A percentile compares a stretch with the other conserved stretches of the same genome.
Conservation (phyloP, 2,329 filamentous ascomycete genomes). For the Cryphonectria naterciae region DNA sequence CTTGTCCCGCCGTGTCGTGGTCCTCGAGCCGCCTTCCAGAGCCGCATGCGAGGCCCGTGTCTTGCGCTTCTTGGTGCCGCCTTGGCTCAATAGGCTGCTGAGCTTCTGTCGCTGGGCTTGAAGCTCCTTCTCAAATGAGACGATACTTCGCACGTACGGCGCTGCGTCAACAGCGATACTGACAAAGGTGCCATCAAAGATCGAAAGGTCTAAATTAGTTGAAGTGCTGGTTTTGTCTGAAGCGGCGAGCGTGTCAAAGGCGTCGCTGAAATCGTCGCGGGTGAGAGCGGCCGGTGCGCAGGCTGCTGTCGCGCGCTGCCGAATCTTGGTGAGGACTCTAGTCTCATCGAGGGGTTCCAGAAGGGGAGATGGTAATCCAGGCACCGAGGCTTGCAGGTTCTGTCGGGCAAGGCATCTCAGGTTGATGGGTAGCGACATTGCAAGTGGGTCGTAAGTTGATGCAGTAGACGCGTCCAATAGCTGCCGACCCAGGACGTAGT, state of each 20-base stretch:
- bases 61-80: conserved; percentile 63
- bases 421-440: conserved; percentile 38
- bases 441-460: conserved; percentile 38
- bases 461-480: conserved; percentile 52
- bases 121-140: conserved; percentile 73
- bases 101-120: conserved; percentile 66
- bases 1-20: conserved; percentile 63
- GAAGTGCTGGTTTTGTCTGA: conserved; percentile 47
- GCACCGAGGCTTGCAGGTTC: conserved; percentile 33
- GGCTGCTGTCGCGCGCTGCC: conserved; percentile 40
- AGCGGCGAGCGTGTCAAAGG: conserved; percentile 64
- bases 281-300: conserved; percentile 39
- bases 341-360: conserved; percentile 40
- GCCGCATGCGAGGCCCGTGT: conserved; percentile 72
- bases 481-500: conserved; percentile 53
- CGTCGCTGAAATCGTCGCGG: conserved; percentile 58
- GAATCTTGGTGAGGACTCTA: conserved; percentile 42
- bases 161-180: conserved; percentile 78
- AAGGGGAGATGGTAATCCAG: conserved; percentile 12
- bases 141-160: conserved; percentile 87
- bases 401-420: conserved; percentile 41
- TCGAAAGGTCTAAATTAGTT: conserved; percentile 65
- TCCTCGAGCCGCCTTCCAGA: conserved; percentile 68
- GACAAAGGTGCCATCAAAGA: conserved; percentile 73
- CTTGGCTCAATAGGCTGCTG: conserved; percentile 58